phyloP scores from a whole-genome alignment of 257 asterid species.

The Solanum tarapatanum region DNA sequence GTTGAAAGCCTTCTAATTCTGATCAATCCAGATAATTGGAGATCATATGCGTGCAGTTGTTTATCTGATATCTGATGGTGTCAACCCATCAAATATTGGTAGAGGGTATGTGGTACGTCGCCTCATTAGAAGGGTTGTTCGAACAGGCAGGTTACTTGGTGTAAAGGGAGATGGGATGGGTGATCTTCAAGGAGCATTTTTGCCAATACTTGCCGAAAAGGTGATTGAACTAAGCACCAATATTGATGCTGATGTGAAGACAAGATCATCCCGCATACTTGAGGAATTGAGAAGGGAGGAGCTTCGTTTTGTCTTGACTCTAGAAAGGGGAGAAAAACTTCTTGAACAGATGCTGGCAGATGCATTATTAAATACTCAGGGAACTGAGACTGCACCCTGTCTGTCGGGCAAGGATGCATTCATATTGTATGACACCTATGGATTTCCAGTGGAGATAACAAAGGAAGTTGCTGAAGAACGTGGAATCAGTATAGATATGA shows the following conservation, averaged over 20 bases:
- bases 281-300: slow-evolving; percentile 82
- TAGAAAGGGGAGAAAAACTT: slow-evolving; percentile 93
- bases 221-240: slow-evolving; percentile 57
- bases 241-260: slow-evolving; percentile 64
- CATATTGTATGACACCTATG: slow-evolving; percentile 81
- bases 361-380: slow-evolving; percentile 36
- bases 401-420: slow-evolving; percentile 79
- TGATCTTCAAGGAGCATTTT: slow-evolving; percentile 65
- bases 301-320: slow-evolving; percentile 69
- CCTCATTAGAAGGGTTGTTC: slow-evolving; percentile 80
- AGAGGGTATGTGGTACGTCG: slow-evolving; percentile 95
- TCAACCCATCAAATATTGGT: slow-evolving; percentile 85
- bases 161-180: slow-evolving; percentile 66
- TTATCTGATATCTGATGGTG: slow-evolving; percentile 92
- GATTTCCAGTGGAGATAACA: slow-evolving; percentile 91
- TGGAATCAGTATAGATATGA: slow-evolving; percentile 71
- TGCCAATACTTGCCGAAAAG: slow-evolving; percentile 66
- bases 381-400: slow-evolving; percentile 39
- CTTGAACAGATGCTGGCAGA: slow-evolving; percentile 60
- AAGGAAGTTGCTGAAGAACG: slow-evolving; percentile 81
- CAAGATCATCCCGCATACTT: slow-evolving; percentile 48
- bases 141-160: slow-evolving; percentile 84
- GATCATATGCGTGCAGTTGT: slow-evolving; percentile 96
- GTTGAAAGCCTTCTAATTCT: slow-evolving; percentile 5
- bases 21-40: slow-evolving; percentile 60